Conservation (phyloP, 495 filamentous ascomycete genomes). For the Rhizodiscina lignyota region DNA sequence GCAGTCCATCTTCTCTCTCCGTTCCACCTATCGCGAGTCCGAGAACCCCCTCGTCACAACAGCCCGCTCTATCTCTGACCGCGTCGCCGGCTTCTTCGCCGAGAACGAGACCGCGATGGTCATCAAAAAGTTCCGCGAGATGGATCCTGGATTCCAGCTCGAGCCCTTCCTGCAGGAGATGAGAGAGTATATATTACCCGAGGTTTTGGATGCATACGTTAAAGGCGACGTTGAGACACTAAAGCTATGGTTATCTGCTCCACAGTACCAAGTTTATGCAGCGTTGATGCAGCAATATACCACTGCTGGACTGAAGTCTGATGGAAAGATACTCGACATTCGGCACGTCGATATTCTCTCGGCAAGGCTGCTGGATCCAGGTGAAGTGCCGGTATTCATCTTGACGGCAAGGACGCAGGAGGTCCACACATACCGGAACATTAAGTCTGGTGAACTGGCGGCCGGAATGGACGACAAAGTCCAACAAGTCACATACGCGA, state of each 20-base stretch:
- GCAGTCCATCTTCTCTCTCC: constrained; percentile 72
- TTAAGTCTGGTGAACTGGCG: constrained; percentile 72
- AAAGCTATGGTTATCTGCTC: constrained; percentile 86
- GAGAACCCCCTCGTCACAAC: constrained; percentile 91
- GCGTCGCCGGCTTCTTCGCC: constrained; percentile 87
- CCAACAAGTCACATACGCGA: constrained; percentile 93
- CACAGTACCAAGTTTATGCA: constrained; percentile 86
- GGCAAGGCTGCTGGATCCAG: constrained; percentile 86
- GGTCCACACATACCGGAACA: constrained; percentile 87
- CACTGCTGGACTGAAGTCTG: constrained; percentile 77
- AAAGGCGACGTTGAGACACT: constrained; percentile 86
- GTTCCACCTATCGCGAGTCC: constrained; percentile 78
- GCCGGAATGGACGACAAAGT: constrained; percentile 99
- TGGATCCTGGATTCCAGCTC: constrained; percentile 89
- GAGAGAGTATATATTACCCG: constrained; percentile 93
- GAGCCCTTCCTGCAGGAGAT: constrained; percentile 88
- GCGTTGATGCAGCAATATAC: constrained; percentile 91
- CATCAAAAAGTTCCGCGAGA: constrained; percentile 92
- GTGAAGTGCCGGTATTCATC: constrained; percentile 93
- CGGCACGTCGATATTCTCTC: constrained; percentile 79
- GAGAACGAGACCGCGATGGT: constrained; percentile 96
- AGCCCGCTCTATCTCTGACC: constrained; percentile 82
- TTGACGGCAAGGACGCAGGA: constrained; percentile 94
- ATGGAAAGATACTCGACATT: constrained; percentile 89
- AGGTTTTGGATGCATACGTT: constrained; percentile 94